phyloP scores from a whole-genome alignment of 768 basidiomycete species.

The Collybiopsis confluens region DNA sequence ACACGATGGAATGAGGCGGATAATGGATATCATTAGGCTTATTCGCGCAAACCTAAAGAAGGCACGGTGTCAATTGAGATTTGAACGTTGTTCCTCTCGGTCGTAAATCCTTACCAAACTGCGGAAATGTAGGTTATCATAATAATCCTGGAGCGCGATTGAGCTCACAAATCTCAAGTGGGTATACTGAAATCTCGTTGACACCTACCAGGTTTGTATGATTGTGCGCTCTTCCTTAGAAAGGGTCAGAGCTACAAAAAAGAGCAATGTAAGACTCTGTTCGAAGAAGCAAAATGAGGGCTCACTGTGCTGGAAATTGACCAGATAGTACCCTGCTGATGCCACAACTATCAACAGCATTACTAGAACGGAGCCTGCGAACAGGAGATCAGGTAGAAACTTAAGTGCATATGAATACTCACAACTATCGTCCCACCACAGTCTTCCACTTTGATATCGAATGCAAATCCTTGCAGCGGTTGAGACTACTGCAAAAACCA shows the following conservation, averaged over 20 bases:
- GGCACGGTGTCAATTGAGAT: too few species aligned
- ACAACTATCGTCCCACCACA: slow-evolving; percentile 9
- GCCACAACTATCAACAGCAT: too few species aligned
- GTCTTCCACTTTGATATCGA: not conserved
- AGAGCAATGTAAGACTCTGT: too few species aligned
- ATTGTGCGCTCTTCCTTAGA: too few species aligned
- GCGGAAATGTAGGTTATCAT: not conserved
- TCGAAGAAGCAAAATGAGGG: too few species aligned
- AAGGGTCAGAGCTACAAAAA: too few species aligned
- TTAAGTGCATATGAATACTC: not conserved
- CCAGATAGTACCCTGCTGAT: not conserved
- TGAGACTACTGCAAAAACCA: slow-evolving; percentile 1
- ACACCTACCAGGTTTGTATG: too few species aligned
- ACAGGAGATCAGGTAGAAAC: too few species aligned
- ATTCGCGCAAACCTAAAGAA: slow-evolving; percentile 4
- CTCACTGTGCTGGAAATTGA: too few species aligned
- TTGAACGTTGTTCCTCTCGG: too few species aligned
- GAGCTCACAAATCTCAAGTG: not conserved
- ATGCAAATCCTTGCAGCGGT: not conserved
- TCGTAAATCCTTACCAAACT: not conserved
- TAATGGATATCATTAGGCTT: slow-evolving; percentile 5
- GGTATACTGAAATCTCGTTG: too few species aligned
- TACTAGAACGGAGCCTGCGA: not conserved
- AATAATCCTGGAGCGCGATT: not conserved
- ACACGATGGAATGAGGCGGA: slow-evolving; percentile 4